Conservation (phyloP, 345 rosid species). For the Lepidium africanum region DNA sequence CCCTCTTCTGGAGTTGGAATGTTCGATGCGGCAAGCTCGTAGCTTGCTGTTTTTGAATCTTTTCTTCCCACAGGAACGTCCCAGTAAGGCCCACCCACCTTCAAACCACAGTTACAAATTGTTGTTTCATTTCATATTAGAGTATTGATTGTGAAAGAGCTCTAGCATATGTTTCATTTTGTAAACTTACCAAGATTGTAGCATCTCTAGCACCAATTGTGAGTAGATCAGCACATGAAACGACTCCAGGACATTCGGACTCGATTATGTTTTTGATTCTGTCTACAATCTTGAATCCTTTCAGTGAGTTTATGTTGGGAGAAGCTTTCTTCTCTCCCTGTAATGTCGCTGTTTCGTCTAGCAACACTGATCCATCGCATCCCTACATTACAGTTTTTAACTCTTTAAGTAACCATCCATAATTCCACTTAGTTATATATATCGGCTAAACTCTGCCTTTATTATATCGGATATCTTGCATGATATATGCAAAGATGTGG, state of each 20-base stretch:
- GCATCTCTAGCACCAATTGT: slow-evolving; percentile 92
- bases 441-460: too few species aligned
- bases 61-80: slow-evolving; percentile 91
- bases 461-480: too few species aligned
- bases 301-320: slow-evolving; percentile 43
- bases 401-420: background rate
- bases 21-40: slow-evolving; percentile 37
- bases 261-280: slow-evolving; percentile 81
- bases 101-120: background rate
- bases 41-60: slow-evolving; percentile 71
- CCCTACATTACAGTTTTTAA: slow-evolving; percentile 43
- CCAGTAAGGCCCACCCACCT: slow-evolving; percentile 98
- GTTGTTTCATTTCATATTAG: background rate
- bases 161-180: too few species aligned
- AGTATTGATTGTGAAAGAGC: background rate
- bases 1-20: slow-evolving; percentile 63
- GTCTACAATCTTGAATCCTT: slow-evolving; percentile 62
- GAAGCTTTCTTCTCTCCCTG: slow-evolving; percentile 76
- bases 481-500: too few species aligned
- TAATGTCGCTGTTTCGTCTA: slow-evolving; percentile 62
- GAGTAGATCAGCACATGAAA: slow-evolving; percentile 90
- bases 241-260: slow-evolving; percentile 83
- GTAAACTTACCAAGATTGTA: slow-evolving; percentile 50
- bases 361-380: slow-evolving; percentile 80
- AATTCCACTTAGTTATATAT: too few species aligned